phyloP scores from a whole-genome alignment of 140 eudicot genomes.

The Cichorium intybus region DNA sequence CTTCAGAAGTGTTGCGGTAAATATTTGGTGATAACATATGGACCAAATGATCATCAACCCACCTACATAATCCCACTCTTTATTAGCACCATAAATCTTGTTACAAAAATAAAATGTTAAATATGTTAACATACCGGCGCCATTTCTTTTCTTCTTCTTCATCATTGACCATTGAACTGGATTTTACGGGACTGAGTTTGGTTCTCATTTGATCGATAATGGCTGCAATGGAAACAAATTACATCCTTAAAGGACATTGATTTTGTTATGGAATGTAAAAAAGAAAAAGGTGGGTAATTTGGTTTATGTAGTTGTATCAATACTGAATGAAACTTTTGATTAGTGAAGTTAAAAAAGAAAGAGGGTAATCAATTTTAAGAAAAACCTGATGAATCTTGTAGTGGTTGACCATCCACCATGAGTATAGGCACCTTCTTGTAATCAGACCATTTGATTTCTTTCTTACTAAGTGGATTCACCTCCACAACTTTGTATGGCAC shows the following conservation, averaged over 20 bases:
- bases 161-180: conserved; percentile 28
- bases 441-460: conserved; percentile 96
- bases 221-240: conserved; percentile 37
- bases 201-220: conserved; percentile 58
- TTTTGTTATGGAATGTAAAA: conserved; percentile 4
- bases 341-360: not conserved
- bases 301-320: conserved; percentile 4
- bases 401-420: conserved; percentile 78
- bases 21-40: conserved; percentile 91
- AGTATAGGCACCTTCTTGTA: conserved; percentile 95
- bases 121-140: conserved; percentile 37
- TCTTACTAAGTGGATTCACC: conserved; percentile 95
- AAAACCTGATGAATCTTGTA: conserved; percentile 93
- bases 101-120: not conserved
- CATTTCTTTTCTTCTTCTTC: conserved; percentile 52
- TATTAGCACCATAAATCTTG: conserved; percentile 4
- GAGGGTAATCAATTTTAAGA: not conserved
- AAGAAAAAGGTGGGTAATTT: not conserved
- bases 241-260: conserved; percentile 10
- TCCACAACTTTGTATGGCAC: conserved; percentile 89
- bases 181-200: conserved; percentile 36
- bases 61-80: conserved; percentile 42
- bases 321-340: not conserved
- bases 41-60: conserved; percentile 97
- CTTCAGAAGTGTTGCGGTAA: conserved; percentile 82